Base-by-base conservation (phyloP, 2,329 filamentous ascomycete species). In the Samsoniella hepiali region DNA sequence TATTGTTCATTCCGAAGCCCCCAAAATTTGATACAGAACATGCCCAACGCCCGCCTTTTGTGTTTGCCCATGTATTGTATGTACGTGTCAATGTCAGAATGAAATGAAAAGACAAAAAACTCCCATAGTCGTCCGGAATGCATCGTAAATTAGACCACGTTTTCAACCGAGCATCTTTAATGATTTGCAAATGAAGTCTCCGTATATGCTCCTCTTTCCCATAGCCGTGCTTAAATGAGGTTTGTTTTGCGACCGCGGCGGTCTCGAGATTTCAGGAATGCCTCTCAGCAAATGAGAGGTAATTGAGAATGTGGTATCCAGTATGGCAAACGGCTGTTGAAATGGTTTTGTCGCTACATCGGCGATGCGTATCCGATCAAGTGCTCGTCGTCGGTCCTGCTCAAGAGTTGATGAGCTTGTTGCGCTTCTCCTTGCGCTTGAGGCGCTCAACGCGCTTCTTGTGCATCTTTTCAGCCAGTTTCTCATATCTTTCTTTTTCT, bases 401-500 rank as follows among this genome's bases (percentile, higher is more conserved):
- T 84, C 80, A 89, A 65, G 86, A 88, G 74, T 88, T 88, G 71
- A 90, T 74, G 74, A 92, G 79, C 81, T 94, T 95, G 78, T 94
- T 99, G 74, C 95, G 88, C 88, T 98, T 98, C 82, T 99, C 95
- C 77, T 92, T 91, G 73, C 93, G 86, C 88, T 93, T 97, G 77
- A 97, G 78, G 70, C 95, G 86, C 79, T 99, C 95, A 13, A 98
- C 89, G 66, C 93, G 85, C 84, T 97, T 98, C 78, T 86, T 88
- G 80, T 98, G 94, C 95, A 99, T 98, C 81, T 95, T 98, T 79
- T 93, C 91, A 27, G 93, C 94, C 86, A 99, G 86, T 81, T 93
- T 91, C 76, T 93, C 91, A 74, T 94, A 98, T 69, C 94, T 84
- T 72, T 93, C 92, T 77, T 90, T 93, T 81, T 98, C 95, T 71